Base-by-base conservation (phyloP, 306 rosid species). In the Dryas octopetala region DNA sequence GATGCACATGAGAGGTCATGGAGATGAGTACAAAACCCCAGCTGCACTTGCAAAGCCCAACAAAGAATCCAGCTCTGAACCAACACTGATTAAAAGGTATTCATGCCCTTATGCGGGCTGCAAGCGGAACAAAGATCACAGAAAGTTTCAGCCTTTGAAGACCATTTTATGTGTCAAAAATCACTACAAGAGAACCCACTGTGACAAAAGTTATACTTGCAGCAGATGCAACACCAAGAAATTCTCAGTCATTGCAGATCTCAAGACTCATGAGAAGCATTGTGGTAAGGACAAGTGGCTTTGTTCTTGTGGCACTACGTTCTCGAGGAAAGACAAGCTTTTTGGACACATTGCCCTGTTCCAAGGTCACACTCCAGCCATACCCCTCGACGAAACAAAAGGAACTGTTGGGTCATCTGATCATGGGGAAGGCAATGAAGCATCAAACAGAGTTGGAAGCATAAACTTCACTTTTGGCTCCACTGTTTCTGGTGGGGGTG, bases 1-100 rank as follows among this genome's bases (percentile, higher is more conserved):
- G 54, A 96, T 96, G 99, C 99, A 96, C 89, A 96, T 96, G 99
- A 85, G 99, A 62, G 99, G 99, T 53, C 99, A 96, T 14, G 99
- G 99, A 7, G 98, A 96, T 4, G 93, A 96, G 85, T 96, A 96
- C 75, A 96, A 96, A 86, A 96, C 99, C 15, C 67, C 99, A 4
- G 99, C 93, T n/a, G 99, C 99, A 40, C 99, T 96, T 53, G 98
- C 99, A 2, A 96, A 92, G 71, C 99, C 99, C 4, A 79, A 85
- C 74, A 90, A 85, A 81, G 99, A 91, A 74, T 43, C 77, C 1
- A 85, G 88, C 57, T 85, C 92, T 1, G 96, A 89, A 75, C 87
- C 91, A 0, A 76, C 77, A 78, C 93, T 89, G 44, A 77, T 92
- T 48, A 96, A 90, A 95, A 89, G 99, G 88, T 96, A 96, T 79